These are phyloP conservation scores for Acacia concinna DNA, from an alignment of 331 rosid genomes.

Conservation along the genomic window DNA sequence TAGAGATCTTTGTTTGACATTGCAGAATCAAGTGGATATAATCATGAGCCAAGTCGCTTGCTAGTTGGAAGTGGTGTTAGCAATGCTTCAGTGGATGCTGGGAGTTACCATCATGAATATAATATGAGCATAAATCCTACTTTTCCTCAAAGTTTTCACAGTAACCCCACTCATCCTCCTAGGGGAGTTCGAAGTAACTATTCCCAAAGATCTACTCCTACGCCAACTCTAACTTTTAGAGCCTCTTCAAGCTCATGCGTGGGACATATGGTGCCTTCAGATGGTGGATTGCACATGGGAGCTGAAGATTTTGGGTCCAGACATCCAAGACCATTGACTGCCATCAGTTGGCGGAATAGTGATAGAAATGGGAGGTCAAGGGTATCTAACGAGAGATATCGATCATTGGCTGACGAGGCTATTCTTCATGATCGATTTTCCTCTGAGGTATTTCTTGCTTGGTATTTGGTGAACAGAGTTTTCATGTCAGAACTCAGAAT, in stretches of 20 bases:
- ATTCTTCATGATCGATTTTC: constrained; percentile 59
- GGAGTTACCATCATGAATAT: constrained; percentile 61
- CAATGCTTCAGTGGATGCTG: constrained; percentile 55
- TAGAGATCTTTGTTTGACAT: constrained; percentile 16
- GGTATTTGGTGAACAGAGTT: not conserved
- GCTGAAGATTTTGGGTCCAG: constrained; percentile 63
- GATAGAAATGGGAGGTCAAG: constrained; percentile 79
- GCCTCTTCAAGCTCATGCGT: constrained; percentile 64
- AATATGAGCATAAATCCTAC: constrained; percentile 45
- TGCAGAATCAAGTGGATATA: constrained; percentile 60
- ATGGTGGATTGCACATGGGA: constrained; percentile 60
- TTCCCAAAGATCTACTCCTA: constrained; percentile 65
- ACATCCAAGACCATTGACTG: constrained; percentile 58
- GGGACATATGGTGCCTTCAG: constrained; percentile 57
- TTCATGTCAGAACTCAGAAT: constrained; percentile 24
- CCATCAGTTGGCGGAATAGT: constrained; percentile 55
- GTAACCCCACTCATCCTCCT: constrained; percentile 46
- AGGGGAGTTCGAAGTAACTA: constrained; percentile 66
- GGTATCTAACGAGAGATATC: constrained; percentile 59
- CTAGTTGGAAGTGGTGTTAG: constrained; percentile 59
- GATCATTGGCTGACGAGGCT: constrained; percentile 51
- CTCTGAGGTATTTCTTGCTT: constrained; percentile 52
- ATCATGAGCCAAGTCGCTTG: constrained; percentile 57
- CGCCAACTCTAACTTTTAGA: constrained; percentile 47
- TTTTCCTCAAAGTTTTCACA: constrained; percentile 57